Evolutionary conservation across 2,329 filamentous ascomycete species (phyloP).

Genomic region (Aspergillus tamarii): DNA sequence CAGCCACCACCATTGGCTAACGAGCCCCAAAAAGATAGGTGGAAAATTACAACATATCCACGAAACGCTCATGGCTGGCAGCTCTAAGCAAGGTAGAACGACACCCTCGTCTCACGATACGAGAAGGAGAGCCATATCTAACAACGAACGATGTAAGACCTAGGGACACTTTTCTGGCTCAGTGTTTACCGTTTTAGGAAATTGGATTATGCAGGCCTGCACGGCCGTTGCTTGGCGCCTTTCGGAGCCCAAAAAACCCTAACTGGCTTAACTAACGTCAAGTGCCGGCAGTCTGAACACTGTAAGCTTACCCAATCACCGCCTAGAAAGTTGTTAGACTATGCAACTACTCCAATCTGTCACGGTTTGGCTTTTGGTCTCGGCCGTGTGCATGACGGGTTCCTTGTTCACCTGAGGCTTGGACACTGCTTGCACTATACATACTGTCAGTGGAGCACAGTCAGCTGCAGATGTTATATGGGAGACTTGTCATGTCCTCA

Average conservation of each 20-base stretch:
- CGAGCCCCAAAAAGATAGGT: background rate
- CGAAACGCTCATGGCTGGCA: background rate
- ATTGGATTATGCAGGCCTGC: background rate
- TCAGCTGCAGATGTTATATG: no score
- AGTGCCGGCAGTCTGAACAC: background rate
- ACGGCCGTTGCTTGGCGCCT: background rate
- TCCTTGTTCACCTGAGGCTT: background rate
- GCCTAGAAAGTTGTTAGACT: no score
- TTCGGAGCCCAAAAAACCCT: no score
- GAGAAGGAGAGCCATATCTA: background rate
- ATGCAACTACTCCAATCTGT: background rate
- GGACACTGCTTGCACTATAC: no score
- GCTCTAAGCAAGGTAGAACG: background rate
- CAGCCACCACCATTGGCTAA: background rate
- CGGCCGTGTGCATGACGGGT: background rate
- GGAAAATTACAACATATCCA: background rate
- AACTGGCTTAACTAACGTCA: background rate
- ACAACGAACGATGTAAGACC: no score
- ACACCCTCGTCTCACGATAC: background rate
- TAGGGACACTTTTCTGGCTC: background rate
- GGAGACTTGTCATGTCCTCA: no score
- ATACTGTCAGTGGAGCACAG: no score
- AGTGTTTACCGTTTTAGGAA: slow-evolving; percentile 5
- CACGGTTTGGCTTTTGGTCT: background rate
- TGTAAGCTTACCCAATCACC: background rate